Evolutionary conservation across 169 alveolate species (phyloP), one percentile per base, ranked within the genome.

Genomic region (Theileria equi): DNA sequence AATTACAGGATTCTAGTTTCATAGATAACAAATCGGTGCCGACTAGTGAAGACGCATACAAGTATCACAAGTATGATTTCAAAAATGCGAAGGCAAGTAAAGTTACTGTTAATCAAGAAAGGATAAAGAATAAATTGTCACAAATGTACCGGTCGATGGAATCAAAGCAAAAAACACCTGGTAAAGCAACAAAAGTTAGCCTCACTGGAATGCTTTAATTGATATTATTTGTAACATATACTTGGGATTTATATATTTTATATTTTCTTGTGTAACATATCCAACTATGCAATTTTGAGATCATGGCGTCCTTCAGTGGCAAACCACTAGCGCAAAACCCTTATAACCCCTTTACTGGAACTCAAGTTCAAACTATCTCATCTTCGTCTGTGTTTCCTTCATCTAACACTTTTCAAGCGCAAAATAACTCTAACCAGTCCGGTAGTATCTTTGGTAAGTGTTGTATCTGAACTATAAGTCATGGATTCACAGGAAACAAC

Each of bases 161-260:
- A 44, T 52, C 84, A 31, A 52, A 47, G 25, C 53, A 69, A n/a
- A 63, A 57, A 55, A 35, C 64, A 0, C 84, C 84, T 8, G 59
- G 60, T 32, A 62, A 64, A 44, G 84, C 84, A 7, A 64, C 84
- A 6, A 65, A 58, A 35, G 84, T 74, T 35, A 74, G 61, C 58
- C 31, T 74, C 43, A 69, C 69, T 19, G 84, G 84, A 3, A 58
- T 44, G 8, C 26, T 53, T 16, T 21, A 49, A 10, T 73, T 47
- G 47, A 41, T 6, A 4, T 19, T 48, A 10, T 17, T 44, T 43
- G 28, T 32, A 59, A 3, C 11, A 48, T 63, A 25, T 11, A 60
- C 6, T 60, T 47, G 4, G 23, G 32, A n/a, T 60, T 38, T 25
- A 26, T 58, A 29, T 26, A 58, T 26, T 58, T 47, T 6, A 6